A percentile compares a stretch with the other conserved stretches of the same genome.
Evolutionary conservation across 768 basidiomycete genomes (phyloP).

Genomic region (Trametes sanguinea): DNA sequence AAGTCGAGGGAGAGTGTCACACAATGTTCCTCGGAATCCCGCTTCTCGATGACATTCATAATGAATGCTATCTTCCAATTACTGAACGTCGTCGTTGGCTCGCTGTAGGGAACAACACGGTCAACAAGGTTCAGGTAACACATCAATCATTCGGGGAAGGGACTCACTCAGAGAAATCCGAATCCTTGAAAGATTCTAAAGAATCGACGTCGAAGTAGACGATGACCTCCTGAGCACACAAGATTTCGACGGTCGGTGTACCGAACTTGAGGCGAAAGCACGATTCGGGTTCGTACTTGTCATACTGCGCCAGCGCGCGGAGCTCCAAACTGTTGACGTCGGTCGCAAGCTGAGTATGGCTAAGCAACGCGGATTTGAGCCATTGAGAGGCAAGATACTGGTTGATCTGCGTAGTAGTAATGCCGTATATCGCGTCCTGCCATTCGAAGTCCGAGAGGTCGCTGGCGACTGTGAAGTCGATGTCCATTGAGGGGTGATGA

Average conservation of each 20-base stretch:
- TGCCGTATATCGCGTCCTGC: conserved; percentile 25
- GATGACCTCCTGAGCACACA: conserved; percentile 34
- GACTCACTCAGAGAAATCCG: conserved; percentile 24
- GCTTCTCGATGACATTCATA: too few relatives aligned
- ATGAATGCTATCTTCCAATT: too few relatives aligned
- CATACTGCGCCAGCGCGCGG: conserved; percentile 29
- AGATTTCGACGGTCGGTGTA: conserved; percentile 29
- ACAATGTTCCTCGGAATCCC: too few relatives aligned
- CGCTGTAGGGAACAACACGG: too few relatives aligned
- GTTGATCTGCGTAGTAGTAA: conserved; percentile 30
- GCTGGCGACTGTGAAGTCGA: conserved; percentile 31
- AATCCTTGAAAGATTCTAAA: conserved; percentile 23
- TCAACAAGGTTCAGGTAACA: too few relatives aligned
- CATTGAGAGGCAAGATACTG: conserved; percentile 27
- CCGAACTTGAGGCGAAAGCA: conserved; percentile 32
- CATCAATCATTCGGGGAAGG: too few relatives aligned
- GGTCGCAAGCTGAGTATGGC: conserved; percentile 7
- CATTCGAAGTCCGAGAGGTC: conserved; percentile 4
- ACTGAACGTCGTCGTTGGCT: too few relatives aligned
- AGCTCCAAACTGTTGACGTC: conserved; percentile 16
- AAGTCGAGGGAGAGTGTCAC: too few relatives aligned
- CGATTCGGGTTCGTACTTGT: conserved; percentile 10
- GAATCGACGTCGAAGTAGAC: conserved; percentile 30
- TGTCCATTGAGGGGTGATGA: conserved; percentile 16
- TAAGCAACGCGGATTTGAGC: conserved; percentile 31